Percentiles rank a stretch among this genome's conserved stretches.
Evolutionary conservation across 2,329 filamentous ascomycete species (phyloP).

Genomic region (Chrysoporthe austroafricana): DNA sequence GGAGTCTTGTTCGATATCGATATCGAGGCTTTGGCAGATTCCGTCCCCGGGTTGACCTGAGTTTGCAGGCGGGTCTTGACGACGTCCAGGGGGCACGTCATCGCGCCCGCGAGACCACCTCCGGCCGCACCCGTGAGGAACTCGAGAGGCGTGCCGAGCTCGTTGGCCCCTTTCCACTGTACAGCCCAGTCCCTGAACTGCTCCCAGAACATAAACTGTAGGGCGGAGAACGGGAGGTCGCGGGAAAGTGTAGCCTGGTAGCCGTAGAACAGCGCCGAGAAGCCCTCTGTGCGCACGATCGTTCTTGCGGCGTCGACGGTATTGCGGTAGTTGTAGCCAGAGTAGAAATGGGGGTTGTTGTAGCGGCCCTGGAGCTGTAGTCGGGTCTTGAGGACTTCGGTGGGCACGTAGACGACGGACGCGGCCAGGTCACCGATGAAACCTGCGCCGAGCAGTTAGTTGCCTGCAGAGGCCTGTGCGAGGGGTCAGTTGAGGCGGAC

Average conservation of each 20-base stretch:
- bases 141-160: constrained; percentile 85
- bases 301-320: constrained; percentile 84
- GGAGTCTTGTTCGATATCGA: constrained; percentile 27
- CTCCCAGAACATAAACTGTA: constrained; percentile 98
- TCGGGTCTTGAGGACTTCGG: constrained; percentile 96
- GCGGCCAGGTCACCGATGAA: constrained; percentile 91
- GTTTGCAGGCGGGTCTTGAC: constrained; percentile 97
- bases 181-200: constrained; percentile 85
- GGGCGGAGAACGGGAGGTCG: constrained; percentile 91
- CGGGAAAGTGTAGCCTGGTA: constrained; percentile 95
- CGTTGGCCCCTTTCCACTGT: constrained; percentile 74
- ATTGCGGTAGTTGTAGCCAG: constrained; percentile 93
- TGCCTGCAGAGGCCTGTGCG: background rate
- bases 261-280: constrained; percentile 88
- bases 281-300: constrained; percentile 81
- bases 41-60: constrained; percentile 63
- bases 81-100: constrained; percentile 95
- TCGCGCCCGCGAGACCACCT: constrained; percentile 88
- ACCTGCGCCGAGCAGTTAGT: constrained; percentile 53
- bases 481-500: constrained; percentile 26
- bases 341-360: constrained; percentile 92
- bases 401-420: constrained; percentile 92
- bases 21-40: constrained; percentile 33
- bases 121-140: constrained; percentile 87
- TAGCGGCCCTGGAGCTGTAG: constrained; percentile 92